These are phyloP conservation scores for Fusarium goolgardi DNA, from an alignment of 2,329 filamentous ascomycete genomes.

Conservation along the genomic window DNA sequence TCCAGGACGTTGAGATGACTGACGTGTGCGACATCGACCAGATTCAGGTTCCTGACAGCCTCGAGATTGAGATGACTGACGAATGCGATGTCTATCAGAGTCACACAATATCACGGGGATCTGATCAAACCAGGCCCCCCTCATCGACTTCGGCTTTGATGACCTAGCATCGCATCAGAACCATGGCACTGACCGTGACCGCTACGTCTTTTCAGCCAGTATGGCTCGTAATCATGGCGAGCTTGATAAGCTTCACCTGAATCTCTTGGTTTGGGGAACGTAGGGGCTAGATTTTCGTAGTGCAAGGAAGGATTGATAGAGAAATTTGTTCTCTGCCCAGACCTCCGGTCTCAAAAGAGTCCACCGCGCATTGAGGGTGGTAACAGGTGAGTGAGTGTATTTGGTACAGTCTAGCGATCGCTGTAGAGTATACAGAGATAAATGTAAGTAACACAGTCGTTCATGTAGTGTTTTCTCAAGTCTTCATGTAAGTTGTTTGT, in stretches of 20 bases:
- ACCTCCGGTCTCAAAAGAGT: background rate
- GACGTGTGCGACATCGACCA: too few relatives aligned
- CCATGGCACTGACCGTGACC: accelerated
- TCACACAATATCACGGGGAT: too few relatives aligned
- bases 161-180: too few relatives aligned
- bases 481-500: background rate
- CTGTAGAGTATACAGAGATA: background rate
- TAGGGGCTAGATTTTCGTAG: too few relatives aligned
- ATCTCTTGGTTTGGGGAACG: background rate
- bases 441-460: background rate
- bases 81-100: too few relatives aligned
- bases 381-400: background rate
- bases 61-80: background rate
- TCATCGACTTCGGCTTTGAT: too few relatives aligned
- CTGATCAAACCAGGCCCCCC: accelerated
- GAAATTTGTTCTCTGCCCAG: background rate
- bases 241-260: too few relatives aligned
- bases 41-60: too few relatives aligned
- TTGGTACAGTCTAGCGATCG: background rate
- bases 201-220: background rate
- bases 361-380: accelerated
- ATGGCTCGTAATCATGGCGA: background rate
- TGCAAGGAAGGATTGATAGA: background rate
- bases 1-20: background rate
- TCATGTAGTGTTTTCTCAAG: background rate